Evolutionary conservation across 257 asterid genomes (phyloP), one percentile per base, ranked within the genome.

Genomic region (Linderniella brevidens): DNA sequence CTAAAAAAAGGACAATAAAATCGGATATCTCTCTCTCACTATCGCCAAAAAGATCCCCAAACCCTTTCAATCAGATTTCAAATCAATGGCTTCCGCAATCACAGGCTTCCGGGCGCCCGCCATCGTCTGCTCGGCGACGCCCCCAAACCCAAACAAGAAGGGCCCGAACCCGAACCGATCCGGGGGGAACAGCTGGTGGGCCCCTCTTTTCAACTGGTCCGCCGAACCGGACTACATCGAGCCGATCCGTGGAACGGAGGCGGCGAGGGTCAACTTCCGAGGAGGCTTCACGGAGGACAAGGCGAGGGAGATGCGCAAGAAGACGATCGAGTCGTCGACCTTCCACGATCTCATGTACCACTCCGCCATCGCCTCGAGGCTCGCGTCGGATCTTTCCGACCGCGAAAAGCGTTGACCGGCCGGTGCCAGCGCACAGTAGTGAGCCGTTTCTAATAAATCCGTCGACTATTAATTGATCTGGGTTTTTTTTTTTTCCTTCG

Each of bases 311-410:
- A 73, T 83, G 18, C 71, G 92, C 13, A 74, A 54, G 65, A 63
- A 59, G 80, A 82, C 69, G 53, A 52, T 52, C 0, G 82, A 77
- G 68, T 52, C 88, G 18, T 59, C 82, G 55, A 64, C 67, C 57
- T 83, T 77, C 35, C 92, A 79, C 57, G 94, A 82, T 58, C 48
- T 68, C 17, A 76, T 76, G 92, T 79, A 83, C 66, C 94, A 79
- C 71, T 83, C 94, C 15, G 82, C 94, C 46, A 75, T 83, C 66
- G 94, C 92, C 8, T 66, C 88, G 37, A 73, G 86, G 37, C 88
- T 79, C 39, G 92, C 88, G 57, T 72, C 86, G 53, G 88, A 77
- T 53, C 15, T 72, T 17, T 65, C 70, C 4, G 56, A 13, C 12
- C 29, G 61, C 46, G 42, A 37, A 32, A 37, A 39, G 8, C 66